Percentiles rank a stretch among this genome's conserved stretches.
Conservation (phyloP, 805 yeast species). For the Candida morakotiae region DNA sequence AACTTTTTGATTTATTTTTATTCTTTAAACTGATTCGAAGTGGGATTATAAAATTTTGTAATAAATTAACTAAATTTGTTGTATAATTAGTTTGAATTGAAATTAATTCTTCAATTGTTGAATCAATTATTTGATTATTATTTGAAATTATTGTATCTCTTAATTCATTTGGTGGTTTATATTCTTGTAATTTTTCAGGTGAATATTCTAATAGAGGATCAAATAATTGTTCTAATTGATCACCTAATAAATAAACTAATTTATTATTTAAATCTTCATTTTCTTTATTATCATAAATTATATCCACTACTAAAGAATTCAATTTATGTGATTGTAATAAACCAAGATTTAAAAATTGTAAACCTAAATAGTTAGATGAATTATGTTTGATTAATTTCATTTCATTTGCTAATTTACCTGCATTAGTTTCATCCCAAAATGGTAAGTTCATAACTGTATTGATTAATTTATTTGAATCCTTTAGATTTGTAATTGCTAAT, state of each 20-base stretch:
- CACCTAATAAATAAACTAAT: constrained; percentile 73
- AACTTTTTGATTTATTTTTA: constrained; percentile 28
- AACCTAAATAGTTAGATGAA: constrained; percentile 56
- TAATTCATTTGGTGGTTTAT: constrained; percentile 63
- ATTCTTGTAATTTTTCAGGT: constrained; percentile 77
- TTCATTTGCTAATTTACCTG: constrained; percentile 65
- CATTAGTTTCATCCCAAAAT: constrained; percentile 64
- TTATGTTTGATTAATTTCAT: constrained; percentile 45
- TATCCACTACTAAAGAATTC: constrained; percentile 62
- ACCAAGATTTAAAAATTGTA: constrained; percentile 53
- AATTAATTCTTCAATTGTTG: constrained; percentile 64
- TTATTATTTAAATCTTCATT: constrained; percentile 60
- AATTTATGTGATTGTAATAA: constrained; percentile 47
- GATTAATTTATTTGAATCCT: constrained; percentile 60
- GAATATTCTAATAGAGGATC: constrained; percentile 89
- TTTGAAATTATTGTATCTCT: constrained; percentile 10
- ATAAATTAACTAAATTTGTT: constrained; percentile 62
- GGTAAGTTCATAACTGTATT: constrained; percentile 17
- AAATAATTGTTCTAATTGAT: constrained; percentile 81
- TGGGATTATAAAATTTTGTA: constrained; percentile 78
- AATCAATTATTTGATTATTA: constrained; percentile 26
- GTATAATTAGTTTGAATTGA: constrained; percentile 73
- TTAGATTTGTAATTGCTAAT: constrained; percentile 68
- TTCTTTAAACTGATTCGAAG: constrained; percentile 61
- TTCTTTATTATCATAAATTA: constrained; percentile 58